These are phyloP conservation scores for Rhinocladiella mackenziei DNA, from an alignment of 2,329 filamentous ascomycete genomes.

Conservation along the genomic window DNA sequence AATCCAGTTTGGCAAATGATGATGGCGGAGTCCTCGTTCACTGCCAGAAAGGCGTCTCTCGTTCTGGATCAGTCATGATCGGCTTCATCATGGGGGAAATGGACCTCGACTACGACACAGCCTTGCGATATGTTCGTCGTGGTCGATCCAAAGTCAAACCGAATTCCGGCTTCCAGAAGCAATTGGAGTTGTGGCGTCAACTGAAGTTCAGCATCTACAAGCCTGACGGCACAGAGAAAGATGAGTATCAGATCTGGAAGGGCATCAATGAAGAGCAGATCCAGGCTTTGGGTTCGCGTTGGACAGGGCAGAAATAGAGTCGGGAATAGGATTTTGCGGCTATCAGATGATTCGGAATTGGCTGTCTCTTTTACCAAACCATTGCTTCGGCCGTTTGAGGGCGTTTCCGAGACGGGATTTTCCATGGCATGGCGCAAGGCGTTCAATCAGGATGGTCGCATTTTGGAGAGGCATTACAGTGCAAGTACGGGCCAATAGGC, in stretches of 20 bases:
- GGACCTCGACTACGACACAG: conserved; percentile 20
- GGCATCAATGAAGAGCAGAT: conserved; percentile 16
- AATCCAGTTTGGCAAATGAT: conserved; percentile 11
- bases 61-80: conserved; percentile 22
- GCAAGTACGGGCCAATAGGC: too few relatives aligned
- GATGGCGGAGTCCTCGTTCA: conserved; percentile 26
- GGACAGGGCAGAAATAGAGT: not conserved
- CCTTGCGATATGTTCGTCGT: conserved; percentile 18
- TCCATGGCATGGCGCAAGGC: too few relatives aligned
- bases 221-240: conserved; percentile 15
- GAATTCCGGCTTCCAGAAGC: conserved; percentile 21
- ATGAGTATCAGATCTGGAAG: conserved; percentile 19
- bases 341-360: not conserved
- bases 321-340: not conserved
- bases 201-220: conserved; percentile 20
- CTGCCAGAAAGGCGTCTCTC: conserved; percentile 26
- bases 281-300: conserved; percentile 4
- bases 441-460: too few relatives aligned
- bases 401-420: too few relatives aligned
- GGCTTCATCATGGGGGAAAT: conserved; percentile 24
- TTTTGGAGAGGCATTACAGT: too few relatives aligned
- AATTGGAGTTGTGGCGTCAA: conserved; percentile 20
- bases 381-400: too few relatives aligned
- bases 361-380: too few relatives aligned
- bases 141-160: conserved; percentile 19